phyloP scores from a whole-genome alignment of 2,329 filamentous ascomycete genomes.

The Talaromyces funiculosus region DNA sequence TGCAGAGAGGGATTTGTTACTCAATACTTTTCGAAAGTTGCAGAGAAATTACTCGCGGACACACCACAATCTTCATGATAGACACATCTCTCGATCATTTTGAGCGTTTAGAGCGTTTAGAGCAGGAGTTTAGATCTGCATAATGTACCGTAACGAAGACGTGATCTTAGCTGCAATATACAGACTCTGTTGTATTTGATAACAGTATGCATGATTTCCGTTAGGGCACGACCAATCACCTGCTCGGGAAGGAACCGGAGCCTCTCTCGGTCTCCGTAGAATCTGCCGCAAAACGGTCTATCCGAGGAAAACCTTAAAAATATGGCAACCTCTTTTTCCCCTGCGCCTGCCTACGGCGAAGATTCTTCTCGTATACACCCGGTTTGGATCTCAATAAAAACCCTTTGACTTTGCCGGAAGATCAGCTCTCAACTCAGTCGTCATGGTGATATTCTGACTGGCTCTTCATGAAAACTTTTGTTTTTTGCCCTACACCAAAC shows the following conservation, averaged over 20 bases:
- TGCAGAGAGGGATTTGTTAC: conserved; percentile 67
- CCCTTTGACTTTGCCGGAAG: not conserved
- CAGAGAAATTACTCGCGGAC: conserved; percentile 43
- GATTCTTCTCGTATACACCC: not conserved
- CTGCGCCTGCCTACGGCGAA: not conserved
- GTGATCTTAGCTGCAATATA: not conserved
- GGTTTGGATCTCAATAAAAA: not conserved
- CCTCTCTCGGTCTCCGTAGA: not conserved
- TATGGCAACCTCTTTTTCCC: not conserved
- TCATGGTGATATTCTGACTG: not conserved
- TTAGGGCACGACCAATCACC: conserved; percentile 4
- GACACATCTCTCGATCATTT: not conserved
- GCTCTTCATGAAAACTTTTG: not conserved
- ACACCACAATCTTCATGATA: not conserved
- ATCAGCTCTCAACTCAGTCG: not conserved
- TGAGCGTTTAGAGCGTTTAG: not conserved
- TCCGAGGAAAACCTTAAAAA: not conserved
- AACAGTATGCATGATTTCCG: too few species aligned
- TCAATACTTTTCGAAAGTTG: conserved; percentile 68
- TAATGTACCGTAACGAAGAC: not conserved
- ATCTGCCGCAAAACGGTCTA: not conserved
- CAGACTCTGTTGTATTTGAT: not conserved
- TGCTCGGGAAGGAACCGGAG: conserved; percentile 1
- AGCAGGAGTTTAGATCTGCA: not conserved
- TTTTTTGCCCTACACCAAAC: not conserved